Percentiles rank a stretch among this genome's conserved stretches.
phyloP scores from a whole-genome alignment of 257 asterid species.

The Solanum stenotomum region DNA sequence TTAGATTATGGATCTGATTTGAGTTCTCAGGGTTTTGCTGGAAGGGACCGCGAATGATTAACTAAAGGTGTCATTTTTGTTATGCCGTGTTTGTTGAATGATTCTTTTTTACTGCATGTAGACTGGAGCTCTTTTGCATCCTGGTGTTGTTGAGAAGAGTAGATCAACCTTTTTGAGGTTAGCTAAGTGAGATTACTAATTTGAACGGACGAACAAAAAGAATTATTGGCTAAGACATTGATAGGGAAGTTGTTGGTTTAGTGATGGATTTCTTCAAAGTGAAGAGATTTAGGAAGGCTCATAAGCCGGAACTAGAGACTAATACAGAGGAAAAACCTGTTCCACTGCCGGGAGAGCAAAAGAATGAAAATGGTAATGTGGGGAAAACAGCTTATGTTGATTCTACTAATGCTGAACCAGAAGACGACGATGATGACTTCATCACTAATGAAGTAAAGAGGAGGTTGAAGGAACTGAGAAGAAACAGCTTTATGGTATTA shows the following conservation, averaged over 20 bases:
- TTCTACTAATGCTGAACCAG: constrained; percentile 42
- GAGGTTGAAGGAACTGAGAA: constrained; percentile 83
- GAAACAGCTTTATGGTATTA: constrained; percentile 87
- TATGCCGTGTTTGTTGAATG: not conserved
- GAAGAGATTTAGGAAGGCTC: constrained; percentile 55
- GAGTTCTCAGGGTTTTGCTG: not conserved
- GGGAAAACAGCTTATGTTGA: constrained; percentile 45
- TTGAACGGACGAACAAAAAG: not conserved
- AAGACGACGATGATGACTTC: constrained; percentile 91
- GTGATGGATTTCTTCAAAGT: constrained; percentile 70
- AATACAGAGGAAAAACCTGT: constrained; percentile 36
- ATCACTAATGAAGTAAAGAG: constrained; percentile 87
- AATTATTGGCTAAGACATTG: not conserved
- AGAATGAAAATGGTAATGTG: constrained; percentile 25
- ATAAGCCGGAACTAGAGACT: constrained; percentile 30
- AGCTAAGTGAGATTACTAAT: not conserved
- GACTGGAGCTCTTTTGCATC: not conserved
- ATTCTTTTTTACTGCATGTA: not conserved
- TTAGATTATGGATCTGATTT: constrained; percentile 1
- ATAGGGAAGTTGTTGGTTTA: not conserved
- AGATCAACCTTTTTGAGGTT: not conserved
- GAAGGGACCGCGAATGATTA: not conserved
- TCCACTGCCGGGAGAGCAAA: constrained; percentile 44
- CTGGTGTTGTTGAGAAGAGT: not conserved
- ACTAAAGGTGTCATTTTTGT: not conserved